These are phyloP conservation scores for Pleomassaria siparia DNA, from an alignment of 2,329 filamentous ascomycete species.

Conservation along the genomic window DNA sequence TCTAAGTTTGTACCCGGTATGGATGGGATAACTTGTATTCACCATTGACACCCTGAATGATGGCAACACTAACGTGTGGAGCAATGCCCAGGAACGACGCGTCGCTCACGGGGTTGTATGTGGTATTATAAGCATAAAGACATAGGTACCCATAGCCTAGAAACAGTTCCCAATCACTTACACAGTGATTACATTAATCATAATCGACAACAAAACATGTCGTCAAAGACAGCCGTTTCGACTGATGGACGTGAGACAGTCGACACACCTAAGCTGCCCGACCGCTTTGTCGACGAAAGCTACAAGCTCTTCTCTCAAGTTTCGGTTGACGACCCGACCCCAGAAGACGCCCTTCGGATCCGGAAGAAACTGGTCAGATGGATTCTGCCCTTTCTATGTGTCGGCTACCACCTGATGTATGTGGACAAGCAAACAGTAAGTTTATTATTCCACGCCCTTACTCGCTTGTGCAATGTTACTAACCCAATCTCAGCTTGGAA, in stretches of 20 bases:
- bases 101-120: not conserved
- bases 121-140: too few relatives aligned
- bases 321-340: slow-evolving; percentile 41
- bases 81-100: not conserved
- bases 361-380: slow-evolving; percentile 42
- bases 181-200: too few relatives aligned
- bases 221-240: not conserved
- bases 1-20: too few relatives aligned
- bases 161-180: too few relatives aligned
- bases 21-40: not conserved
- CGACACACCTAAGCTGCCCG: slow-evolving; percentile 35
- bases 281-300: slow-evolving; percentile 46
- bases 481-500: slow-evolving; percentile 18
- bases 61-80: not conserved
- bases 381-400: slow-evolving; percentile 44
- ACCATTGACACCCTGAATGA: not conserved
- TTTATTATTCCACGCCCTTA: not conserved
- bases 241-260: not conserved
- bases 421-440: slow-evolving; percentile 42
- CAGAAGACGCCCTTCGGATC: slow-evolving; percentile 33
- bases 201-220: not conserved
- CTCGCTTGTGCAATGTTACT: too few relatives aligned
- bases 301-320: slow-evolving; percentile 46
- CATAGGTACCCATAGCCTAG: not conserved
- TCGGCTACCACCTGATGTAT: slow-evolving; percentile 47